Percentiles rank a stretch among this genome's conserved stretches.
These are phyloP conservation scores for Spirogloea muscicola DNA, from an alignment of 139 green algal species.

Conservation along the genomic window DNA sequence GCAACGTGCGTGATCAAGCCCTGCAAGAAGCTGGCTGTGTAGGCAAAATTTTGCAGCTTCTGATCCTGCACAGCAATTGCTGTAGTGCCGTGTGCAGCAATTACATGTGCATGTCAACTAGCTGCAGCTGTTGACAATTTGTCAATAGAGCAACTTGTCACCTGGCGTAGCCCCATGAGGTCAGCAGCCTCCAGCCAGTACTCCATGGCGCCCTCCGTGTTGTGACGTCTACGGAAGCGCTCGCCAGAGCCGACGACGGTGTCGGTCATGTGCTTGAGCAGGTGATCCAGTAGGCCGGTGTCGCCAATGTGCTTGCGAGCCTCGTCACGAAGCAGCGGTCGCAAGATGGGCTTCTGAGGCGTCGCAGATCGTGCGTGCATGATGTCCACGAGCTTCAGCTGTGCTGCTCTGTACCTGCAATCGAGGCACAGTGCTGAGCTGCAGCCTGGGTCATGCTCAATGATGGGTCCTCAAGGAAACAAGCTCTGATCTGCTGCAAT, in stretches of 20 bases:
- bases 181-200: conserved; percentile 56
- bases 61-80: background rate
- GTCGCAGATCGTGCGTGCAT: conserved; percentile 40
- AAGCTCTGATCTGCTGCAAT: too few relatives aligned
- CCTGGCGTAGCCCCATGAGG: conserved; percentile 13
- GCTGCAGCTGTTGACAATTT: background rate
- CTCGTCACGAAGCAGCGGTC: conserved; percentile 56
- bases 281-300: conserved; percentile 63
- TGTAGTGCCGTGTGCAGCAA: background rate
- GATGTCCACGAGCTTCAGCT: conserved; percentile 54
- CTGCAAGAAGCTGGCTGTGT: background rate
- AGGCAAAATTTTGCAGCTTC: background rate
- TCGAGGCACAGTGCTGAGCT: too few relatives aligned
- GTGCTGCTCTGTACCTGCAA: conserved; percentile 52
- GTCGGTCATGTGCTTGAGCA: conserved; percentile 64
- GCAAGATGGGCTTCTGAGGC: conserved; percentile 50
- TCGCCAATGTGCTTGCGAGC: conserved; percentile 58
- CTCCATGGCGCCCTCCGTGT: conserved; percentile 61
- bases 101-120: background rate
- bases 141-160: background rate
- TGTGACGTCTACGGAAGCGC: conserved; percentile 55
- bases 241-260: conserved; percentile 45
- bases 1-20: background rate
- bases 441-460: too few relatives aligned
- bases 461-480: too few relatives aligned